Conservation (phyloP, 352 stramenopile species). For the Phytophthora pluvialis region DNA sequence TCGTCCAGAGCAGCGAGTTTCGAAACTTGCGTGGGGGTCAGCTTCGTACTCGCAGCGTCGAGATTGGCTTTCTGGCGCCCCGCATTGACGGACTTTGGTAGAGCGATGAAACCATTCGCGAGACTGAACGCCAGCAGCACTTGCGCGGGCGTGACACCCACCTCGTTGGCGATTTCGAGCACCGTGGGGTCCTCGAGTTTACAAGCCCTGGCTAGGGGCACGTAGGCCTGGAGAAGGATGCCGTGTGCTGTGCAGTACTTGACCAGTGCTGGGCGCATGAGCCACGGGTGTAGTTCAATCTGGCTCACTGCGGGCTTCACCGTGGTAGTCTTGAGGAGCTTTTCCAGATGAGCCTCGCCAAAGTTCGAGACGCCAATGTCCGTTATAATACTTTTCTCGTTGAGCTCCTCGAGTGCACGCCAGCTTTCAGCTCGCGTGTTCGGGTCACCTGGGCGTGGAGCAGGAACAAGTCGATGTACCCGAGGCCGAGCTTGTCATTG, state of each 20-base stretch:
- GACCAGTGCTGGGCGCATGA: constrained; percentile 61
- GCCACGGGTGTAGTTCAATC: constrained; percentile 82
- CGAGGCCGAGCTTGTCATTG: constrained; percentile 64
- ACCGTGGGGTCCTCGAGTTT: constrained; percentile 45
- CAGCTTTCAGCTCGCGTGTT: constrained; percentile 3
- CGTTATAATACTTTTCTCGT: constrained; percentile 57
- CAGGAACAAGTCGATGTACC: constrained; percentile 85
- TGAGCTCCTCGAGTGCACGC: constrained; percentile 15
- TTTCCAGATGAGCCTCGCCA: not conserved
- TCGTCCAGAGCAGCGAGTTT: not conserved
- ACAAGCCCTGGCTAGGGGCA: constrained; percentile 44
- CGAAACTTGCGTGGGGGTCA: not conserved
- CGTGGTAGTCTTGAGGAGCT: constrained; percentile 16
- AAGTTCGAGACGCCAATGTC: constrained; percentile 51
- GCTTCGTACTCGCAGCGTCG: not conserved
- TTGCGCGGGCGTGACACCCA: constrained; percentile 45
- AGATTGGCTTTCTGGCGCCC: constrained; percentile 60
- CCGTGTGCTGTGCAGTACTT: constrained; percentile 58
- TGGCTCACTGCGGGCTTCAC: constrained; percentile 76
- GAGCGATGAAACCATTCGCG: constrained; percentile 48
- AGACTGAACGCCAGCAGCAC: constrained; percentile 66
- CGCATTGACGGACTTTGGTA: constrained; percentile 62
- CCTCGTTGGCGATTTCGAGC: constrained; percentile 39
- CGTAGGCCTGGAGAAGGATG: constrained; percentile 68
- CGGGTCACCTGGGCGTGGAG: constrained; percentile 60